Evolutionary conservation across 345 rosid genomes (phyloP).

Genomic region (Euphorbia tirucalli): DNA sequence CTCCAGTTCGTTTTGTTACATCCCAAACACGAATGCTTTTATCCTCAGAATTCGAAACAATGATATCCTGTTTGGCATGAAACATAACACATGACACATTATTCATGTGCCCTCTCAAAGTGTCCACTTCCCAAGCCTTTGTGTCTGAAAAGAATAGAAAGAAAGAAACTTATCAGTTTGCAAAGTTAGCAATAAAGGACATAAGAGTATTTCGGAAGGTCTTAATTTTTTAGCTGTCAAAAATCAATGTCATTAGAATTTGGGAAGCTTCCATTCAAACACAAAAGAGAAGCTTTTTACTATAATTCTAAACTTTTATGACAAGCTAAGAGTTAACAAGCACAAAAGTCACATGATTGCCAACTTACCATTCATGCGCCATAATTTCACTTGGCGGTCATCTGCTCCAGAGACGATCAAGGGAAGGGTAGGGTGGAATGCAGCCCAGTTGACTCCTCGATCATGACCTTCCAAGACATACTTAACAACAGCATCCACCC

Average conservation of each 20-base stretch:
- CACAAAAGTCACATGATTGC: neutral
- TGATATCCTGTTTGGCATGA: conserved; percentile 90
- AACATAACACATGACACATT: conserved; percentile 96
- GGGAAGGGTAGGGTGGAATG: conserved; percentile 94
- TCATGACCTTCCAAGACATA: conserved; percentile 98
- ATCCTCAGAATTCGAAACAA: conserved; percentile 97
- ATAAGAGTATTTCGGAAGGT: neutral
- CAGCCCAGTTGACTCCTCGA: conserved; percentile 98
- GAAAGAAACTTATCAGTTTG: neutral
- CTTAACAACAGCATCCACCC: conserved; percentile 90
- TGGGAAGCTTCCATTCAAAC: neutral
- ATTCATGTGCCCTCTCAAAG: conserved; percentile 93
- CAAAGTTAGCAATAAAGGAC: neutral
- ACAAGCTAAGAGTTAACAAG: neutral
- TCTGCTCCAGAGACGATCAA: conserved; percentile 97
- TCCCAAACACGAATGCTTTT: conserved; percentile 98
- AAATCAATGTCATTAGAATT: neutral
- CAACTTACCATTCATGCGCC: conserved; percentile 92
- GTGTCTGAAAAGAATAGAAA: conserved; percentile 58
- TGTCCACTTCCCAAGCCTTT: conserved; percentile 99
- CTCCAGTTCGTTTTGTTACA: conserved; percentile 81
- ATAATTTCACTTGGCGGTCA: conserved; percentile 94
- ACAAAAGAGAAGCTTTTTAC: neutral
- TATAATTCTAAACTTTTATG: neutral
- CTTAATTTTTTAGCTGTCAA: neutral